Base-by-base conservation (phyloP, 768 basidiomycete species). In the Pulveroboletus frians region DNA sequence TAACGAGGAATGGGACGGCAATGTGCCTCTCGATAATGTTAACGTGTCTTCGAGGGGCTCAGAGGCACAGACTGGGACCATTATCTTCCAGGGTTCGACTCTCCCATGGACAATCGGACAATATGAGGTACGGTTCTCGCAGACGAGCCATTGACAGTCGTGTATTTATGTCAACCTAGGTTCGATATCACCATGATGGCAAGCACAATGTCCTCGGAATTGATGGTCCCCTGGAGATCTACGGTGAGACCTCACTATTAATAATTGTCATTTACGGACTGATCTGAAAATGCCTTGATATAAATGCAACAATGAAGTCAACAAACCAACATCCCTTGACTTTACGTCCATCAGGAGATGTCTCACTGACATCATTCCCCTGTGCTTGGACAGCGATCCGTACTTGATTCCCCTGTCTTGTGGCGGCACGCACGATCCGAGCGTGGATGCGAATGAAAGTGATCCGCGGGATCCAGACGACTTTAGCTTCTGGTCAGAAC, bases 121-220 rank as follows among this genome's bases (percentile, higher is more conserved):
- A 44, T 99, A 97, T 64, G 96, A 99, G 75, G 83, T 58, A 31
- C 4, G 53, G 49, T 27, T 46, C 31, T 38, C 20, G 10, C n/a
- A 10, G 26, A 29, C 11, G 20, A 21, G 30, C n/a, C 4, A 34
- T 41, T 46, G 45, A 60, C 46, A 30, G 30, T 20, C 15, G 20
- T 9, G 38, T 5, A n/a, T 43, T 31, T 26, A 4, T 37, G 14
- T 43, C n/a, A 39, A 39, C 42, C 23, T 53, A 88, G 87, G 74
- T 87, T 51, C 84, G 92, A 3, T 94, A 93, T 64, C 96, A 99
- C 61, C 94, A 97, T 61, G 92, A 96, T 66, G 93, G 92, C 41
- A 97, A 94, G 67, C 89, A 99, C 69, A 96, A 93, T 67, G 96
- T 98, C 48, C 87, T 98, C 80, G 80, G 83, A 46, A 62, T 86